A percentile compares a stretch with the other conserved stretches of the same genome.
Evolutionary conservation across 768 basidiomycete genomes (phyloP).

Genomic region (Sarcodon aspratus): DNA sequence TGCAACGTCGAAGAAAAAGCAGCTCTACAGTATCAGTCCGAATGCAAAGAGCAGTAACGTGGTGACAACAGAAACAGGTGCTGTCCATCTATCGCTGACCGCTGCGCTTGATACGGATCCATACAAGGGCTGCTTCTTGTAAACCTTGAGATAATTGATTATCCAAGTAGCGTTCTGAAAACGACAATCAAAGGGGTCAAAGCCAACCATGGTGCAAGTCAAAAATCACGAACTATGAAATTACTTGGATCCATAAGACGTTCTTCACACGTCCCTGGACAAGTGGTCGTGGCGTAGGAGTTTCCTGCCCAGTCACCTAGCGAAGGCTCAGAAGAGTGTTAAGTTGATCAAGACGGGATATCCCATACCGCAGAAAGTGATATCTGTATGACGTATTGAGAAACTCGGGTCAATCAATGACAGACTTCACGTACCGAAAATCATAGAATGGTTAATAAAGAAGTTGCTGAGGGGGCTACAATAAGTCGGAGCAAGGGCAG

Average conservation of each 20-base stretch:
- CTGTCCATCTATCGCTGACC: not conserved
- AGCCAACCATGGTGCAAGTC: not conserved
- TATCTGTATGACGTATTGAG: slow-evolving; percentile 35
- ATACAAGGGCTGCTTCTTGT: slow-evolving; percentile 41
- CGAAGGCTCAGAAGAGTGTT: slow-evolving; percentile 5
- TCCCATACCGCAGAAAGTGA: slow-evolving; percentile 66
- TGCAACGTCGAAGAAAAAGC: not conserved
- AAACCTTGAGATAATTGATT: slow-evolving; percentile 72
- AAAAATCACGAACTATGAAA: slow-evolving; percentile 45
- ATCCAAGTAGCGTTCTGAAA: slow-evolving; percentile 69
- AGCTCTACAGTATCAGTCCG: not conserved
- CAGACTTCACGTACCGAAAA: slow-evolving; percentile 47
- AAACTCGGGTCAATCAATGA: not conserved
- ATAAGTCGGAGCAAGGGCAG: slow-evolving; percentile 35
- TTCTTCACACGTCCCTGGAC: slow-evolving; percentile 62
- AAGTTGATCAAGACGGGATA: not conserved
- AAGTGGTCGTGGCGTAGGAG: slow-evolving; percentile 60
- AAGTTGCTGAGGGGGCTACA: slow-evolving; percentile 44
- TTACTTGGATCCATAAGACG: slow-evolving; percentile 56
- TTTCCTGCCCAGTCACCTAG: slow-evolving; percentile 80
- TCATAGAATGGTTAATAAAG: slow-evolving; percentile 60
- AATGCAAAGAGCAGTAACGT: not conserved
- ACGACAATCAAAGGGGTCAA: slow-evolving; percentile 2
- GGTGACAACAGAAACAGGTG: not conserved
- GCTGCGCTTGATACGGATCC: slow-evolving; percentile 7